These are phyloP conservation scores for Beta corolliflora DNA, from an alignment of 179 eudicot genomes.

Conservation along the genomic window DNA sequence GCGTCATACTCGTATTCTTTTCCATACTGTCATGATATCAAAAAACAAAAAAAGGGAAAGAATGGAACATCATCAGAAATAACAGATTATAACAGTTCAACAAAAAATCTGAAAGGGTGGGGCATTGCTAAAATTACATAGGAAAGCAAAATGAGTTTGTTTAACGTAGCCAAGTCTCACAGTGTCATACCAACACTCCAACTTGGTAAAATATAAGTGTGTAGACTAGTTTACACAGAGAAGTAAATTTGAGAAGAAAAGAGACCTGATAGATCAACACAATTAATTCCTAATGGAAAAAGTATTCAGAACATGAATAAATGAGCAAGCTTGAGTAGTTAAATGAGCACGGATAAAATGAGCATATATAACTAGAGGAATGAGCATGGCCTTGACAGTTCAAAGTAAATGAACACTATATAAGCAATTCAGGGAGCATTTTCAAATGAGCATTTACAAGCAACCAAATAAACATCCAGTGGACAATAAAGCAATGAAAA, in stretches of 20 bases:
- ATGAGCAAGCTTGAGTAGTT: background rate
- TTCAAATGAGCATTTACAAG: background rate
- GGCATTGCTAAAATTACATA: background rate
- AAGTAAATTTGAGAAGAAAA: background rate
- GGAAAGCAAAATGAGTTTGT: background rate
- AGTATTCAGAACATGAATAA: background rate
- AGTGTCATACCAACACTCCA: background rate
- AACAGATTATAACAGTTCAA: background rate
- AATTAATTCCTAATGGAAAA: background rate
- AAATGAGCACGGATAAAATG: background rate
- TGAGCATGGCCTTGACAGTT: background rate
- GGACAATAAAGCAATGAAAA: background rate
- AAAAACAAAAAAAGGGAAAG: background rate
- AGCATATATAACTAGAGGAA: background rate
- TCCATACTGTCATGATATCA: slow-evolving; percentile 62
- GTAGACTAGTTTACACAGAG: background rate
- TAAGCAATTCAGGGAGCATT: background rate
- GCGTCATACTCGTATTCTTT: slow-evolving; percentile 95
- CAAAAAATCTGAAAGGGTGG: background rate
- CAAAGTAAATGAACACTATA: background rate
- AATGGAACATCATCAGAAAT: background rate
- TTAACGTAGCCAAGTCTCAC: background rate
- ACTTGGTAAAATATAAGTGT: background rate
- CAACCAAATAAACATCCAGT: too few relatives aligned
- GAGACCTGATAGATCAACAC: background rate